Evolutionary conservation across 1,139 yeast genomes (phyloP).

Genomic region (Taphrina populina): DNA sequence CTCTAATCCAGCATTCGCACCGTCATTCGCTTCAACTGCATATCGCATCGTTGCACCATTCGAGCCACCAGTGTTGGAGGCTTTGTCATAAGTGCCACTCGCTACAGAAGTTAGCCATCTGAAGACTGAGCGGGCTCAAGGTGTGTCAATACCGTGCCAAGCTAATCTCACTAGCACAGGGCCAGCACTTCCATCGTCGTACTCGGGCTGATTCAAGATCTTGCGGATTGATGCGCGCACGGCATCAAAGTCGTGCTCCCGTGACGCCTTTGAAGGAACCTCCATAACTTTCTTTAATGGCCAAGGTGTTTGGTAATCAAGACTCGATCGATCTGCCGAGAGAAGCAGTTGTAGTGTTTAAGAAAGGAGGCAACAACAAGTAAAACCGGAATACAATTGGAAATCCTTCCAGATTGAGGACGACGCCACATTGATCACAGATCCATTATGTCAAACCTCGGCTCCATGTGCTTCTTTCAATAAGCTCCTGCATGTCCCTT

Average conservation of each 20-base stretch:
- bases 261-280: slow-evolving; percentile 23
- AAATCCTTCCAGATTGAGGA: too few relatives aligned
- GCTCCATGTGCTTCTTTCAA: too few relatives aligned
- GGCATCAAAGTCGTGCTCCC: slow-evolving; percentile 40
- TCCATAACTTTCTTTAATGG: slow-evolving; percentile 15
- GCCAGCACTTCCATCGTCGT: slow-evolving; percentile 71
- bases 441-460: too few relatives aligned
- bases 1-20: slow-evolving; percentile 67
- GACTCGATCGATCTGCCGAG: too few relatives aligned
- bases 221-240: slow-evolving; percentile 78
- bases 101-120: slow-evolving; percentile 17
- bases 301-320: too few relatives aligned
- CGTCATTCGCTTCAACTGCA: slow-evolving; percentile 35
- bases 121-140: background rate
- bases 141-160: slow-evolving; percentile 59
- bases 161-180: slow-evolving; percentile 67
- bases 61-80: slow-evolving; percentile 69
- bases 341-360: too few relatives aligned
- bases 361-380: too few relatives aligned
- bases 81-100: slow-evolving; percentile 62
- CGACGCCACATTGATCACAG: too few relatives aligned
- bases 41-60: slow-evolving; percentile 77
- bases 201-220: slow-evolving; percentile 68
- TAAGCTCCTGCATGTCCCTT: too few relatives aligned
- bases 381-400: too few relatives aligned